Base-by-base conservation (phyloP, 192 early-diverging fungal species). In the Coemansia sp. region DNA sequence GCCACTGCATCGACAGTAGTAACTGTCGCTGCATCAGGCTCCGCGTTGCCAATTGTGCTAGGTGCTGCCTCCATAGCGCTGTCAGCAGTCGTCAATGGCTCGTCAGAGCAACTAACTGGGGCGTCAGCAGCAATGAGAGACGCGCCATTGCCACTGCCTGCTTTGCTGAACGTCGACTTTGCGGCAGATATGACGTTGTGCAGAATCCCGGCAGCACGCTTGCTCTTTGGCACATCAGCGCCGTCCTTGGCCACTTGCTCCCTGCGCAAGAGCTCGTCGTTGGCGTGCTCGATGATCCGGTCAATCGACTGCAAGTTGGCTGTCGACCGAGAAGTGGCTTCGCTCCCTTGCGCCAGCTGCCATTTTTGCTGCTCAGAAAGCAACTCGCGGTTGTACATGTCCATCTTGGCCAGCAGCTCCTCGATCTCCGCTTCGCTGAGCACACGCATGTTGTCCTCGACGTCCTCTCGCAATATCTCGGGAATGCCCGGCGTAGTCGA, bases 311-410 rank as follows among this genome's bases (percentile, higher is more conserved):
- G 57, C 69, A 75, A 29, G 27, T 81, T 70, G 4, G 56, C 47
- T 3, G 8, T 20, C 10, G 27, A 47, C 17, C 60, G 31, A 17
- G 56, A 36, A 12, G 22, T 5, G 17, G 6, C 51, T 31, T 54
- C 51, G 27, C 36, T 38, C 35, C n/a, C 41, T 29, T 56, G 22
- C 20, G 24, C 15, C 51, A 57, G 6, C 17, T 59, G 65, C 78
- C 79, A 82, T 15, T 46, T 71, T 29, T 82, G 45, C 60, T 82
- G 79, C 60, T 82, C 79, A 0, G 43, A 59, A 39, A 82, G 63
- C n/a, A 82, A 62, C 70, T 72, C 73, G 6, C 79, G 60, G 56
- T 82, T 82, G 67, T 82, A 82, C 73, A 69, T 73, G 43, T 82
- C 79, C 79, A 82, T 82, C 29, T 61, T 69, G 12, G 60, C 40